Base-by-base conservation (phyloP, 768 basidiomycete species). In the Cystobasidium onofrii region DNA sequence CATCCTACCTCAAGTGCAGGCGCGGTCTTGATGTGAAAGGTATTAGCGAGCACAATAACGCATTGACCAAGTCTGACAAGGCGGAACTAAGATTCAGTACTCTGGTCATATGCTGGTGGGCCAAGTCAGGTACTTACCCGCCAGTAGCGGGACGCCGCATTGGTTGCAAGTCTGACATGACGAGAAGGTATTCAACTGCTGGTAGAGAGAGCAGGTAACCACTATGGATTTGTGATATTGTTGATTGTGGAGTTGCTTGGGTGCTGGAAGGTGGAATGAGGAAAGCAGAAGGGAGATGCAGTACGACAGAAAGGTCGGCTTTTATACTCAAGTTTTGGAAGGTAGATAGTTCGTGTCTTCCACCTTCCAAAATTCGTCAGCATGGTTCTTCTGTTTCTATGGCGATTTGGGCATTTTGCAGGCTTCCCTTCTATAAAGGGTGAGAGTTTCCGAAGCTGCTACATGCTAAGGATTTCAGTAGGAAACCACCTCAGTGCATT, bases 1-100 rank as follows among this genome's bases (percentile, higher is more conserved):
- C n/a, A n/a, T n/a, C 65, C 25, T 27, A 67, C 65, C 7, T 6
- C 15, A 44, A 46, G 52, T 29, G 34, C 10, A n/a, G 65, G 65
- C 50, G 29, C 23, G 13, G 12, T 67, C 12, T 52, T 18, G 9
- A 67, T 44, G 23, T 67, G 44, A 31, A 67, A 67, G 36, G 44
- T 36, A 52, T 67, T 67, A 15, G 65, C 65, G 65, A 67, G 43
- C 9, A 67, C 43, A 4, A 67, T 43, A 2, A 67, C 41, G 17
- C 39, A 25, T 33, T 50, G 41, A 13, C 65, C 65, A 15, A 15
- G 9, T 9, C 65, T 67, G 43, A 3, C 17, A 10, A 44, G 25
- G 34, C 4, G 20, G n/a, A n/a, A n/a, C n/a, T n/a, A n/a, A n/a
- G n/a, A n/a, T n/a, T n/a, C n/a, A n/a, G n/a, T n/a, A n/a, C n/a